Evolutionary conservation across 2,329 filamentous ascomycete species (phyloP).

Genomic region (Amesomyces nigricolor): DNA sequence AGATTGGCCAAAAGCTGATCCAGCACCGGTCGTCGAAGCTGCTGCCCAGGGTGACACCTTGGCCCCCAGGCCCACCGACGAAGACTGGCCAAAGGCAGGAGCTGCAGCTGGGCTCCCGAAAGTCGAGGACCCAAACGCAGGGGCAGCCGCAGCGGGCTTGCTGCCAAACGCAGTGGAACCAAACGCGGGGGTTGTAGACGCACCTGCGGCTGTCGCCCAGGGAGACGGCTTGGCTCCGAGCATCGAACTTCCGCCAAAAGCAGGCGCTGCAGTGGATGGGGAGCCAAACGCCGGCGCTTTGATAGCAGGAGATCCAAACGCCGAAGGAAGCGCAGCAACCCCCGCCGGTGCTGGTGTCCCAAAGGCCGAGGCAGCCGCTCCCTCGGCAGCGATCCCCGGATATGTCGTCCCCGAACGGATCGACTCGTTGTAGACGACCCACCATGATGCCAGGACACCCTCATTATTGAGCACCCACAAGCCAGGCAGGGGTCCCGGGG

Average conservation of each 20-base stretch:
- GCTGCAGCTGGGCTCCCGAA: conserved; percentile 31
- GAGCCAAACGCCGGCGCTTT: conserved; percentile 26
- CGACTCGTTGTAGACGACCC: conserved; percentile 85
- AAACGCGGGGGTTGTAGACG: conserved; percentile 28
- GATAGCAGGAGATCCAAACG: conserved; percentile 21
- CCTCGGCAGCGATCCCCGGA: conserved; percentile 55
- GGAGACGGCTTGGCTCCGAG: conserved; percentile 48
- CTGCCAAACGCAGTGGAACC: conserved; percentile 22
- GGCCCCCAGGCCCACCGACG: conserved; percentile 35
- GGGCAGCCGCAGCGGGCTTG: conserved; percentile 27
- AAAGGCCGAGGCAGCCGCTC: conserved; percentile 33
- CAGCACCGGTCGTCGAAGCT: conserved; percentile 31
- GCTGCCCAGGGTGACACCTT: conserved; percentile 51
- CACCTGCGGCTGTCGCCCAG: conserved; percentile 40
- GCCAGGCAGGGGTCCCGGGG: conserved; percentile 73
- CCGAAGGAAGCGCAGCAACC: conserved; percentile 22
- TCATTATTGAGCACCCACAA: conserved; percentile 85
- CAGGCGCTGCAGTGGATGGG: conserved; percentile 29
- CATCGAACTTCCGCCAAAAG: conserved; percentile 42
- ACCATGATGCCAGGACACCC: conserved; percentile 80
- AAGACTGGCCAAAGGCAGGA: conserved; percentile 49
- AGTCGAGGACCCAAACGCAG: conserved; percentile 48
- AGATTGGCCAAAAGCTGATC: conserved; percentile 51
- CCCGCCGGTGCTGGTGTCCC: conserved; percentile 29
- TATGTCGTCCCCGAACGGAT: conserved; percentile 70